Base-by-base conservation (phyloP, 179 eudicot species). In the Silene coronaria region DNA sequence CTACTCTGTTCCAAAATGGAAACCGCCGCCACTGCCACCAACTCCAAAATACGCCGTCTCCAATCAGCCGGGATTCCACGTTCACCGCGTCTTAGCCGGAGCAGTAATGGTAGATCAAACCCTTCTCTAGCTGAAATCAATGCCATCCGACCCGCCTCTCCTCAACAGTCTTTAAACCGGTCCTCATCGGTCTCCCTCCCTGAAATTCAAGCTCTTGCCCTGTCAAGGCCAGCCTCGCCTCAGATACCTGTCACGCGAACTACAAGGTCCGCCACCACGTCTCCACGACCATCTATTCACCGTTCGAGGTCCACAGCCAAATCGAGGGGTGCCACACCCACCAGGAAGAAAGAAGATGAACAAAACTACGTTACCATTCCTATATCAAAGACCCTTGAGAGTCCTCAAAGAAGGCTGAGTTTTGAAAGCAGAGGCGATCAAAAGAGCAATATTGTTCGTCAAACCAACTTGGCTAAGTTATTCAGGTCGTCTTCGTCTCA, bases 241-340 rank as follows among this genome's bases (percentile, higher is more conserved):
- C 80, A 70, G 22, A 71, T 57, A 4, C 58, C 83, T 2, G 0
- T 59, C 9, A 71, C 11, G 34, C 80, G 82, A 2, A 19, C 76
- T 7, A 28, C 85, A 1, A 76, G 86, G 76, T 81, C 86, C 1
- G 78, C 86, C 46, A 77, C 84, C 17, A 55, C 81, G 3, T 85
- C 88, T 6, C 88, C 88, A 71, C 76, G 88, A 22, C 79, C 83
- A 0, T 81, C 86, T 3, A 22, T 83, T 61, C 76, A 81, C 5
- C 81, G 84, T 3, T 76, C 83, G 0, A 65, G 78, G 53, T 79
- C 88, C 19, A 79, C 78, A 45, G 7, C 23, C 12, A 81, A 72
- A 78, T 61, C 79, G 28, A 59, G 80, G 55, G 78, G 45, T 36
- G 26, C 46, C 45, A 48, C 77, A 9, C 59, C 59, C 22, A 55